Conservation (phyloP, 176 grass and related monocot species). For the Rhipidocladum racemiflorum region DNA sequence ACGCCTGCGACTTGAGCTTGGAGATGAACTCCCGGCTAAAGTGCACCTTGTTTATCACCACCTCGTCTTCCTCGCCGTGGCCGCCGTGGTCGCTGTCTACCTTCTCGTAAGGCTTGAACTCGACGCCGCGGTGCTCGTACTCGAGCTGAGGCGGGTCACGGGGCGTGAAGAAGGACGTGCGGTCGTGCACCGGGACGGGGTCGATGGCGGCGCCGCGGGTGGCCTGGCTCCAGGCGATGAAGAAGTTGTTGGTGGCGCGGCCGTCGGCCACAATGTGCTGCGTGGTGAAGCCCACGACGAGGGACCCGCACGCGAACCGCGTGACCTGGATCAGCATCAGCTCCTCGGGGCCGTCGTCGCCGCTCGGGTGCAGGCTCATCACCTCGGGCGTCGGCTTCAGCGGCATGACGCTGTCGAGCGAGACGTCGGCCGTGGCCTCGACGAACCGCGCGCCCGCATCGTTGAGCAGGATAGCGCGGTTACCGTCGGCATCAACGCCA, state of each 20-base stretch:
- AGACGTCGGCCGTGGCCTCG: not conserved
- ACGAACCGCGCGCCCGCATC: conserved; percentile 17
- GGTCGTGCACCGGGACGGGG: not conserved
- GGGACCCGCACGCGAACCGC: not conserved
- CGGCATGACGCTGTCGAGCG: not conserved
- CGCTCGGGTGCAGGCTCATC: not conserved
- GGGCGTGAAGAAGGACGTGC: not conserved
- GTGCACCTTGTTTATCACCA: not conserved
- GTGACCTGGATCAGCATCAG: conserved; percentile 20
- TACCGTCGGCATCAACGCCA: not conserved
- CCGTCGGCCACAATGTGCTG: conserved; percentile 1
- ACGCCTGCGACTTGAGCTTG: not conserved
- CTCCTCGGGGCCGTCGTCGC: conserved; percentile 1
- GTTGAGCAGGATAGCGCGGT: conserved; percentile 10
- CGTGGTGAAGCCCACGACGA: not conserved
- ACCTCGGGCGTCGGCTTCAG: not conserved
- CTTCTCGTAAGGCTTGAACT: not conserved
- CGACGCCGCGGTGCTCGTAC: conserved; percentile 18
- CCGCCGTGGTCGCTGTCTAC: fast-evolving
- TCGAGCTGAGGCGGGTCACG: not conserved
- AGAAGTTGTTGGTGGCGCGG: not conserved
- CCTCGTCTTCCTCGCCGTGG: not conserved
- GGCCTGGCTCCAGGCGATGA: not conserved
- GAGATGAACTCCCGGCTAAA: not conserved
- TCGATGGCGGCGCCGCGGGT: not conserved